These are phyloP conservation scores for Calophaca sinica DNA, from an alignment of 306 rosid genomes.

Conservation along the genomic window DNA sequence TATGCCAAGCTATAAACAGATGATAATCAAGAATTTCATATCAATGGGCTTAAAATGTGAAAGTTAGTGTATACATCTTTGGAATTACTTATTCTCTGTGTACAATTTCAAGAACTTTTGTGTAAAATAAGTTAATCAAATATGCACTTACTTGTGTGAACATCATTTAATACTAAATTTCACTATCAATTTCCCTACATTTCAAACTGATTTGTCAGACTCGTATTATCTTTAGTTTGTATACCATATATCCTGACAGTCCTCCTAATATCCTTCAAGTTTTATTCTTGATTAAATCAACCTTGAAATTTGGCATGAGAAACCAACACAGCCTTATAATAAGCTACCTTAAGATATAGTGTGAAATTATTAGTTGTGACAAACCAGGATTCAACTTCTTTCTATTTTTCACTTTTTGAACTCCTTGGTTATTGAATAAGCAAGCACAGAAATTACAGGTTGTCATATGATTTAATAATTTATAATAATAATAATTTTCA, in stretches of 20 bases:
- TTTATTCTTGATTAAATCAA: not conserved
- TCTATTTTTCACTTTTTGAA: conserved; percentile 34
- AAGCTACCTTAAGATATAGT: not conserved
- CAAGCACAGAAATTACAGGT: conserved; percentile 13
- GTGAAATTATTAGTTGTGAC: conserved; percentile 29
- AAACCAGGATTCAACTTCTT: conserved; percentile 34
- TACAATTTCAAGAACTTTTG: not conserved
- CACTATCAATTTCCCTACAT: not conserved
- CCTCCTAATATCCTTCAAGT: conserved; percentile 7
- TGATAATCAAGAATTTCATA: no score
- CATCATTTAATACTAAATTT: conserved; percentile 3
- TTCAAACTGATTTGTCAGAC: not conserved
- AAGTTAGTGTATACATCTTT: no score
- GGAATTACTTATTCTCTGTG: not conserved
- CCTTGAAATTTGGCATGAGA: no score
- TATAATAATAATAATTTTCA: conserved; percentile 40
- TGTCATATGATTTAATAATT: conserved; percentile 36
- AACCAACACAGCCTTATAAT: not conserved
- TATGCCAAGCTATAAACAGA: no score
- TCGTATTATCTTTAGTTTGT: not conserved
- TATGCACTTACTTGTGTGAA: not conserved
- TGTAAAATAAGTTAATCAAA: conserved; percentile 12
- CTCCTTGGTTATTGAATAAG: conserved; percentile 5
- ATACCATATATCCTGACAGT: not conserved
- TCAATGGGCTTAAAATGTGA: no score